Base-by-base conservation (phyloP, 768 basidiomycete species). In the Mycena venus region DNA sequence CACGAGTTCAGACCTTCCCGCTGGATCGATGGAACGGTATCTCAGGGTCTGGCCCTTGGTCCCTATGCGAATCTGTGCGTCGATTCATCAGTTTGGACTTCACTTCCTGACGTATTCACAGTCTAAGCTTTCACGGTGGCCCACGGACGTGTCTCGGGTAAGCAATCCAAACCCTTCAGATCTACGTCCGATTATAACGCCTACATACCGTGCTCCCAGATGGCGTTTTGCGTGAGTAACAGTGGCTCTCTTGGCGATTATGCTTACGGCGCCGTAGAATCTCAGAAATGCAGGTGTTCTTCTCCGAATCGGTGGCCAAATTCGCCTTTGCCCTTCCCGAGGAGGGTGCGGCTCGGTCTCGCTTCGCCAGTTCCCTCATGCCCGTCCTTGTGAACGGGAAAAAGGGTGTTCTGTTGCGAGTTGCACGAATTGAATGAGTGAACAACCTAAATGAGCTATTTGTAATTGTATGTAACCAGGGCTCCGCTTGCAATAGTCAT, bases 251-350 rank as follows among this genome's bases (percentile, higher is more conserved):
- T 32, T 32, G 19, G 2, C 11, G 3, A 12, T 36, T 15, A 36
- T 42, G 19, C 15, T 60, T 1, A 5, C 21, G 6, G 27, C 10
- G 10, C 8, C 23, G 3, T 21, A 69, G 68, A 2, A 15, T 70
- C 9, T 40, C 55, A 36, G 68, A 70, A 60, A 70, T 70, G 68
- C 64, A 66, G 25, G 64, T 66, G 2, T 29, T 66, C 25, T 19
- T 66, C 25, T 64, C 61, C 32, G 70, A 71, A 23, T 21, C 64
- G 36, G 70, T 71, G 2, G 51, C 27, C 5, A 72, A 72, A 12
- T 65, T 72, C 23, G 58, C 70, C 1, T 65, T 70, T 29, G 19
- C 32, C 0, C n/a, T 53, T 0, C 36, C 69, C 14, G 32, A 70
- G 27, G 44, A 62, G 4, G 25, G 36, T 12, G 23, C 56, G 15